These are phyloP conservation scores for Globisporangium nodosum DNA, from an alignment of 352 stramenopile genomes.

Conservation along the genomic window DNA sequence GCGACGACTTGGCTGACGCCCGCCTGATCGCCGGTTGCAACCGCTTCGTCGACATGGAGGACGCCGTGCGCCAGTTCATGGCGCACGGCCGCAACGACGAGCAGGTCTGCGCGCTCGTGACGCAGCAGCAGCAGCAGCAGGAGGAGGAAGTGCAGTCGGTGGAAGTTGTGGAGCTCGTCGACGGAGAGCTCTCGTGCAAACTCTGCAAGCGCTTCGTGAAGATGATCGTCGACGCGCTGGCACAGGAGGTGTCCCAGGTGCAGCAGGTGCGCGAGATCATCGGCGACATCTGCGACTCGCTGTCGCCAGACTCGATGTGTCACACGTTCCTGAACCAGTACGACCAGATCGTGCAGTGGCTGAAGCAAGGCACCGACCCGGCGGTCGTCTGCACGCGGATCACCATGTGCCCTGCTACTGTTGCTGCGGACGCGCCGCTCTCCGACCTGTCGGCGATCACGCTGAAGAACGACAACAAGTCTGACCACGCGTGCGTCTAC, in stretches of 20 bases:
- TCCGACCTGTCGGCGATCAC: conserved; percentile 1
- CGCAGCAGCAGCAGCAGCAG: neutral
- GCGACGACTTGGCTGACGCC: conserved; percentile 31
- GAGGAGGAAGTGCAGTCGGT: conserved; percentile 2
- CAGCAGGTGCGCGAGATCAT: conserved; percentile 69
- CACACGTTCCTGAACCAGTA: conserved; percentile 71
- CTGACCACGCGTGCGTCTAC: conserved; percentile 10
- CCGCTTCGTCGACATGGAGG: conserved; percentile 31
- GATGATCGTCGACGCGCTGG: conserved; percentile 59
- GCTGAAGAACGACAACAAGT: neutral
- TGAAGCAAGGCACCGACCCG: conserved; percentile 64
- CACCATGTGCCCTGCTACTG: conserved; percentile 41
- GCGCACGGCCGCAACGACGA: conserved; percentile 30
- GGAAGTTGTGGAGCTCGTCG: conserved; percentile 18
- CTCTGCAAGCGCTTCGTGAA: conserved; percentile 74
- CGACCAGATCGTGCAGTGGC: conserved; percentile 72
- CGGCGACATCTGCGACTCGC: conserved; percentile 66
- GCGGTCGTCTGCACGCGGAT: conserved; percentile 51
- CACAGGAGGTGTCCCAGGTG: conserved; percentile 51
- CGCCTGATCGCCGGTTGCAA: conserved; percentile 37
- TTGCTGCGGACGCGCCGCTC: neutral
- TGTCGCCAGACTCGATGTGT: conserved; percentile 70
- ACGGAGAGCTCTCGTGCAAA: conserved; percentile 49
- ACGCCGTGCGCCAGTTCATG: conserved; percentile 39
- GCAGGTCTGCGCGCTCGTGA: conserved; percentile 40